Evolutionary conservation across 2,329 filamentous ascomycete genomes (phyloP), one percentile per base, ranked within the genome.

Genomic region (Nothomitra cinnamomea): DNA sequence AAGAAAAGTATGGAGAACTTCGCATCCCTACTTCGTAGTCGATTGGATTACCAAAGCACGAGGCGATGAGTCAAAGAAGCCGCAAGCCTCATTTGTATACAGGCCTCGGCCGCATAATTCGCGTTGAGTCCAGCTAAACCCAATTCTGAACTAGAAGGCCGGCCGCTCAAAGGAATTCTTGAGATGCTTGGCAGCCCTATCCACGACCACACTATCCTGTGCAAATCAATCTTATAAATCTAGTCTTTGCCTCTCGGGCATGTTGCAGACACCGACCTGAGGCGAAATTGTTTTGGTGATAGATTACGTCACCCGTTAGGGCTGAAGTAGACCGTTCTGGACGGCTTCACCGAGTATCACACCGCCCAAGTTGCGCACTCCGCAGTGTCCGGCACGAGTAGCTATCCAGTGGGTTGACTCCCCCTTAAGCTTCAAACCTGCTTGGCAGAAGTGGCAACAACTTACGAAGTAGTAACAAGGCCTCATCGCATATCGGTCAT

Each of bases 231-330:
- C 28, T 32, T 32, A 32, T 32, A 32, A 32, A 32, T 32, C 28
- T 32, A 32, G 28, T 5, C 28, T 32, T 32, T 32, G 28, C 28
- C 28, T 4, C 28, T 4, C 28, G 4, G 28, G 5, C 4, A 10
- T 32, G 28, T 32, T 5, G 10, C 28, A 32, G 28, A 32, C 5
- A 32, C 5, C 28, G 28, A 32, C 28, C 10, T 32, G 28, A 32
- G 21, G 19, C n/a, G 25, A 25, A 25, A 21, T 1, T 19, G 17
- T 35, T 25, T 24, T 24, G 45, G 13, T 35, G 25, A 32, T 22
- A 49, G 25, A 49, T 49, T 49, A 49, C 45, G 45, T 49, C 45
- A 49, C 24, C 28, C 28, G 22, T 10, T 17, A 22, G 45, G 45
- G 45, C 45, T 49, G 45, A 49, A 19, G 28, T 2, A 49, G n/a